A percentile compares a stretch with the other conserved stretches of the same genome.
These are phyloP conservation scores for Macrolepiota albuminosa DNA, from an alignment of 768 basidiomycete genomes.

Conservation along the genomic window DNA sequence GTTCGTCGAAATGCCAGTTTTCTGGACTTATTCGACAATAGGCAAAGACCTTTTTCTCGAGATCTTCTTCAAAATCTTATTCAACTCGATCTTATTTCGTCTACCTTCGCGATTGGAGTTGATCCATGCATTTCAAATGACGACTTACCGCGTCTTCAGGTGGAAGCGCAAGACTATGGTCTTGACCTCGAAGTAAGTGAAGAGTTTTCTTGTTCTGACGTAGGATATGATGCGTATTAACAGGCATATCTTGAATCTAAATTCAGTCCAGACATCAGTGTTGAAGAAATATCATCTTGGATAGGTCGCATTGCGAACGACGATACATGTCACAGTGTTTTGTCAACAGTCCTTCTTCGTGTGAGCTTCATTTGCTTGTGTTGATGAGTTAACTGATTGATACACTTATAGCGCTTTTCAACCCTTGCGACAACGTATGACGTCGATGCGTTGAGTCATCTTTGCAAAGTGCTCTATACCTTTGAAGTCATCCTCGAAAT, in stretches of 20 bases:
- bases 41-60: slow-evolving; percentile 32
- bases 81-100: slow-evolving; percentile 49
- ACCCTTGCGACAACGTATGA: slow-evolving; percentile 48
- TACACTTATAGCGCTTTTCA: slow-evolving; percentile 48
- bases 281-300: slow-evolving; percentile 33
- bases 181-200: slow-evolving; percentile 50
- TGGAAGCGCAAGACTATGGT: slow-evolving; percentile 60
- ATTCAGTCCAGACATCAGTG: slow-evolving; percentile 44
- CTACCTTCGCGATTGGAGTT: slow-evolving; percentile 42
- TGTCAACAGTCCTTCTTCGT: slow-evolving; percentile 53
- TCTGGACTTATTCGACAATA: background rate
- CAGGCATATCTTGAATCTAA: slow-evolving; percentile 57
- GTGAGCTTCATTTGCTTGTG: slow-evolving; percentile 30
- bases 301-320: slow-evolving; percentile 50
- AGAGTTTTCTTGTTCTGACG: slow-evolving; percentile 1
- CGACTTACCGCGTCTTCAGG: slow-evolving; percentile 40
- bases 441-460: slow-evolving; percentile 62
- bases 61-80: slow-evolving; percentile 56
- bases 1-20: background rate
- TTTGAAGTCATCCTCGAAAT: slow-evolving; percentile 62
- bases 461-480: slow-evolving; percentile 63
- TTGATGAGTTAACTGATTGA: background rate
- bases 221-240: background rate
- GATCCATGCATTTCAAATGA: slow-evolving; percentile 50
- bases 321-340: slow-evolving; percentile 48